Percentiles rank a stretch among this genome's conserved stretches.
phyloP scores from a whole-genome alignment of 768 basidiomycete species.

The Flagelloscypha sp. region DNA sequence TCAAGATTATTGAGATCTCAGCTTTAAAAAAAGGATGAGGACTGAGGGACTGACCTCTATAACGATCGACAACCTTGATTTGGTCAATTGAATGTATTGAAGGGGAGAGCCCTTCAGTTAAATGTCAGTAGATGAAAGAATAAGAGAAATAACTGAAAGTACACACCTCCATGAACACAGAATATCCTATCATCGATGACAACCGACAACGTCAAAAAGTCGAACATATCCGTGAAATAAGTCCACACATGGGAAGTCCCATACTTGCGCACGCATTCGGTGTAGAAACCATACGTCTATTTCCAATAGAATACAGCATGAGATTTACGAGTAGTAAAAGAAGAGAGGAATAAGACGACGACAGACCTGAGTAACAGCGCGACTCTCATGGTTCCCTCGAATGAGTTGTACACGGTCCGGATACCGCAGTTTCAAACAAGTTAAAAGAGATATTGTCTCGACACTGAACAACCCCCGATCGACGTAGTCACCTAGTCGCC shows the following conservation, averaged over 20 bases:
- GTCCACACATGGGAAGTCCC: slow-evolving; percentile 96
- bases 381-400: slow-evolving; percentile 93
- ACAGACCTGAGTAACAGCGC: slow-evolving; percentile 95
- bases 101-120: slow-evolving; percentile 73
- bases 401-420: slow-evolving; percentile 96
- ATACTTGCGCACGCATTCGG: slow-evolving; percentile 96
- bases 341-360: slow-evolving; percentile 14
- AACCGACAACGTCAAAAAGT: slow-evolving; percentile 93
- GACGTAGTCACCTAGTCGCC: slow-evolving; percentile 83
- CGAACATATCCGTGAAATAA: slow-evolving; percentile 99
- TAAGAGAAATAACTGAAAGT: slow-evolving; percentile 6
- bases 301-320: slow-evolving; percentile 10
- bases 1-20: slow-evolving; percentile 17
- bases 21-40: slow-evolving; percentile 12
- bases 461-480: slow-evolving; percentile 97
- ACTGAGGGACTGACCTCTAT: slow-evolving; percentile 59
- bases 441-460: slow-evolving; percentile 95
- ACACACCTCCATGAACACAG: slow-evolving; percentile 92
- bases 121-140: slow-evolving; percentile 10
- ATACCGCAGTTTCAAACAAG: slow-evolving; percentile 93
- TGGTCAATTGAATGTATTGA: slow-evolving; percentile 99
- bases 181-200: slow-evolving; percentile 99
- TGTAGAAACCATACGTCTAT: slow-evolving; percentile 98
- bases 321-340: slow-evolving; percentile 10
- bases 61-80: slow-evolving; percentile 98